Conservation (phyloP, 1,284 basidiomycete genomes). For the Papiliotrema fonsecae region DNA sequence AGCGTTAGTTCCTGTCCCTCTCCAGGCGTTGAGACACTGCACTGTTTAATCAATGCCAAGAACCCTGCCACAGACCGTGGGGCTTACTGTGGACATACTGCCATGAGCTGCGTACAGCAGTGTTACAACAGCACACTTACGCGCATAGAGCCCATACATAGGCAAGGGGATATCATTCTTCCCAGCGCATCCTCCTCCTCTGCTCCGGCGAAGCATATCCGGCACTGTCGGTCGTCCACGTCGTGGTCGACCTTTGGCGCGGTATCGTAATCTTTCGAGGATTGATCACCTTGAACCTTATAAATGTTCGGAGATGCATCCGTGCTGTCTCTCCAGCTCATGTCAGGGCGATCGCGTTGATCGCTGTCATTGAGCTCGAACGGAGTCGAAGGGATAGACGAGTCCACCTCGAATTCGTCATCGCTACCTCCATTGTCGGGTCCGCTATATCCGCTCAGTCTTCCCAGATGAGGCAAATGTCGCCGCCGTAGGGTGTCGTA, state of each 20-base stretch:
- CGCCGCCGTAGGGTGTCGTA: neutral
- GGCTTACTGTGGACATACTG: constrained; percentile 40
- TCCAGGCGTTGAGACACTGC: constrained; percentile 44
- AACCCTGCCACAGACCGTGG: no score
- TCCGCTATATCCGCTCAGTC: neutral
- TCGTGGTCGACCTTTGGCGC: neutral
- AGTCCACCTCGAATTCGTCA: constrained; percentile 6
- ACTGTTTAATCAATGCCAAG: no score
- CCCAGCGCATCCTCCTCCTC: constrained; percentile 41
- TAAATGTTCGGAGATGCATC: neutral
- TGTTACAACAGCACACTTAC: constrained; percentile 21
- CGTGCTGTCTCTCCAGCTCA: neutral
- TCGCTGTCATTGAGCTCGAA: neutral
- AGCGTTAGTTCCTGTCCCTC: constrained; percentile 40
- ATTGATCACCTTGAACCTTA: neutral
- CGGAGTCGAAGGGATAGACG: neutral
- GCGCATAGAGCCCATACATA: constrained; percentile 44
- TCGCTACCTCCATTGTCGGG: neutral
- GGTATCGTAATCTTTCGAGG: no score
- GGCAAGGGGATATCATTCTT: constrained; percentile 45
- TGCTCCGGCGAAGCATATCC: constrained; percentile 42
- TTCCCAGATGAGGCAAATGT: neutral
- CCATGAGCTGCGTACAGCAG: neutral
- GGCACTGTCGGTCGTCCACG: constrained; percentile 37
- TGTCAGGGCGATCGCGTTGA: neutral